phyloP scores from a whole-genome alignment of 2,329 filamentous ascomycete genomes.

The Ophioceras dolichostomum region DNA sequence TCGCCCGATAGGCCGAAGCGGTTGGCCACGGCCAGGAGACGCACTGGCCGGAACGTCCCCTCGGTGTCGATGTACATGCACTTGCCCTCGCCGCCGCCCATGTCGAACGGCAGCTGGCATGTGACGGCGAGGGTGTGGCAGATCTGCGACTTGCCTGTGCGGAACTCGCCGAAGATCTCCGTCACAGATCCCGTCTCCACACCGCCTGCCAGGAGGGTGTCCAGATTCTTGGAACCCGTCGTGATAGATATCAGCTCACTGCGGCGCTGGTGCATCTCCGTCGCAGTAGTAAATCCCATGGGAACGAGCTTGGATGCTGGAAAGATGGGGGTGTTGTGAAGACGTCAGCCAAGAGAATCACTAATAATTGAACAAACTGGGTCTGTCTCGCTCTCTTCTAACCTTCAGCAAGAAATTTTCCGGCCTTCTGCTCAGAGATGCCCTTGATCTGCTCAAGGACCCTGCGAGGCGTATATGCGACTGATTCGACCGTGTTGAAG shows the following conservation, averaged over 20 bases:
- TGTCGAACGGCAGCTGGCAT: slow-evolving; percentile 94
- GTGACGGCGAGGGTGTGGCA: slow-evolving; percentile 98
- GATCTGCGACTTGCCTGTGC: slow-evolving; percentile 96
- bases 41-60: slow-evolving; percentile 89
- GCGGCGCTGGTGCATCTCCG: slow-evolving; percentile 94
- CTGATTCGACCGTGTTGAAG: slow-evolving; percentile 88
- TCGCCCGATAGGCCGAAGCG: slow-evolving; percentile 90
- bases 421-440: slow-evolving; percentile 93
- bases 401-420: slow-evolving; percentile 86
- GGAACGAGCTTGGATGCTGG: slow-evolving; percentile 88
- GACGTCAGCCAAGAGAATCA: neutral
- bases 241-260: slow-evolving; percentile 97
- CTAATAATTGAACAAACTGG: no score
- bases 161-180: slow-evolving; percentile 95
- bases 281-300: slow-evolving; percentile 98
- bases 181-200: slow-evolving; percentile 97
- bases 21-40: slow-evolving; percentile 82
- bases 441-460: slow-evolving; percentile 91
- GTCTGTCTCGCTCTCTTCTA: no score
- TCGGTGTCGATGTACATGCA: slow-evolving; percentile 98
- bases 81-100: slow-evolving; percentile 97
- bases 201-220: slow-evolving; percentile 86
- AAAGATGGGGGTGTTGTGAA: neutral
- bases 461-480: slow-evolving; percentile 81
- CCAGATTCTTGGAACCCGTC: slow-evolving; percentile 93